These are phyloP conservation scores for Cercospora zeina DNA, from an alignment of 2,329 filamentous ascomycete species.

Conservation along the genomic window DNA sequence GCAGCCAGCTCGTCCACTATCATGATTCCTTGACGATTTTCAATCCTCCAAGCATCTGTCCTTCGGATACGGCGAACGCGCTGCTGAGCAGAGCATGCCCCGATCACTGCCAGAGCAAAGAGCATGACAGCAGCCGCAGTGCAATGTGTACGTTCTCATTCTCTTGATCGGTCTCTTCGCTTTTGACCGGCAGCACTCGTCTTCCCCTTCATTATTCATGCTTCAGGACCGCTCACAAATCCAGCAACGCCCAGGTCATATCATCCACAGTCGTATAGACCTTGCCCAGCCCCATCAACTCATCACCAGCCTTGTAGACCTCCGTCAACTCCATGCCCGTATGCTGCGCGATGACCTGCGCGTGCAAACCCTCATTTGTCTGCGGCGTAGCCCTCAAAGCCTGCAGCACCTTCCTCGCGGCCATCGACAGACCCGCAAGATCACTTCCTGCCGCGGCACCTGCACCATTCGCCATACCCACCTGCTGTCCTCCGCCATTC, in stretches of 20 bases:
- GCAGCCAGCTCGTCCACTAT: too few species aligned
- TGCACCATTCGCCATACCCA: constrained; percentile 23
- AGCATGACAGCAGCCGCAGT: too few species aligned
- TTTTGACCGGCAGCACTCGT: not conserved
- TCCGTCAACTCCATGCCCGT: constrained; percentile 67
- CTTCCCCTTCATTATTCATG: not conserved
- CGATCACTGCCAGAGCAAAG: too few species aligned
- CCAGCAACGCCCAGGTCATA: constrained; percentile 83
- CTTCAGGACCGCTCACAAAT: constrained; percentile 52
- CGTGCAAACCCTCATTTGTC: constrained; percentile 79
- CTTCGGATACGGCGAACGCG: too few species aligned
- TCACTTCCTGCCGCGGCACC: constrained; percentile 40
- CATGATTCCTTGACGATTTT: too few species aligned
- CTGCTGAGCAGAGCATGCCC: too few species aligned
- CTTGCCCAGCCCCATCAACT: constrained; percentile 69
- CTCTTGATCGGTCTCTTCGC: not conserved
- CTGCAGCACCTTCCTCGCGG: constrained; percentile 69
- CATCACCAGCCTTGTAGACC: constrained; percentile 75
- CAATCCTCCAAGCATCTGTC: too few species aligned
- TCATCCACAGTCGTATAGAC: constrained; percentile 94
- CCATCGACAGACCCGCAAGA: constrained; percentile 45
- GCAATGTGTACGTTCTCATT: not conserved
- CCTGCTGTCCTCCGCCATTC: constrained; percentile 27
- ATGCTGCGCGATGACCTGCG: constrained; percentile 70
- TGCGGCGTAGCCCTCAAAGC: constrained; percentile 67